These are phyloP conservation scores for Psilocybe subaeruginosa DNA, from an alignment of 768 basidiomycete species.

Conservation along the genomic window DNA sequence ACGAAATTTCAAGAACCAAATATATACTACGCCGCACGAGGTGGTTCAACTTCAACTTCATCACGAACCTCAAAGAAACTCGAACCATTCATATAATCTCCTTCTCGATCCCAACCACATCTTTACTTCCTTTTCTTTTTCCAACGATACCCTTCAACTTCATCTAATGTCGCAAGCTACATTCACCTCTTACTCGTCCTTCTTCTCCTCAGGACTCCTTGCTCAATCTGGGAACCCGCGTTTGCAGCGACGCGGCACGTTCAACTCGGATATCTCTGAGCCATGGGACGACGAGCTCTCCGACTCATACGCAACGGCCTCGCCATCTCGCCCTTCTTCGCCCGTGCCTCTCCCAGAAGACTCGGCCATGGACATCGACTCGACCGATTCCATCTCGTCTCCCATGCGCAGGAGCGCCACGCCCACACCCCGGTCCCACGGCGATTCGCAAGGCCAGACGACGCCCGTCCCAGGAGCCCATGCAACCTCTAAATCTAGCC, in stretches of 20 bases:
- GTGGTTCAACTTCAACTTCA: constrained; percentile 3
- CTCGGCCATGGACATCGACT: constrained; percentile 25
- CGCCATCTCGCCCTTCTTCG: constrained; percentile 9
- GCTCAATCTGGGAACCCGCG: constrained; percentile 41
- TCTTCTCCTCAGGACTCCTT: constrained; percentile 74
- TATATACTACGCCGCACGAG: constrained; percentile 2
- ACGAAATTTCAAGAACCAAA: constrained; percentile 3
- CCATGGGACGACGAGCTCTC: constrained; percentile 24
- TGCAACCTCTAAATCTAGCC: constrained; percentile 21
- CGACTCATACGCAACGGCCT: constrained; percentile 14
- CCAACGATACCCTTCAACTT: constrained; percentile 1
- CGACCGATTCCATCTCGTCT: constrained; percentile 5
- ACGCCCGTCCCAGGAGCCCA: constrained; percentile 11
- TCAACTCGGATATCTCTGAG: constrained; percentile 20
- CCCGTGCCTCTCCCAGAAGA: constrained; percentile 13
- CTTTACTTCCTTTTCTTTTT: constrained; percentile 1
- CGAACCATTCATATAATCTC: constrained; percentile 2
- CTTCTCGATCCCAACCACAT: constrained; percentile 14
- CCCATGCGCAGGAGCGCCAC: constrained; percentile 26
- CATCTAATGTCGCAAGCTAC: constrained; percentile 18
- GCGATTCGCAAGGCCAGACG: constrained; percentile 4
- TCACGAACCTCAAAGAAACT: not conserved
- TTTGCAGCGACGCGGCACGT: constrained; percentile 17
- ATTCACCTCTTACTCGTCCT: constrained; percentile 56
- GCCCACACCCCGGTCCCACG: constrained; percentile 30